A percentile compares a stretch with the other conserved stretches of the same genome.
Conservation (phyloP, 805 yeast species). For the Candida ipomoeae region DNA sequence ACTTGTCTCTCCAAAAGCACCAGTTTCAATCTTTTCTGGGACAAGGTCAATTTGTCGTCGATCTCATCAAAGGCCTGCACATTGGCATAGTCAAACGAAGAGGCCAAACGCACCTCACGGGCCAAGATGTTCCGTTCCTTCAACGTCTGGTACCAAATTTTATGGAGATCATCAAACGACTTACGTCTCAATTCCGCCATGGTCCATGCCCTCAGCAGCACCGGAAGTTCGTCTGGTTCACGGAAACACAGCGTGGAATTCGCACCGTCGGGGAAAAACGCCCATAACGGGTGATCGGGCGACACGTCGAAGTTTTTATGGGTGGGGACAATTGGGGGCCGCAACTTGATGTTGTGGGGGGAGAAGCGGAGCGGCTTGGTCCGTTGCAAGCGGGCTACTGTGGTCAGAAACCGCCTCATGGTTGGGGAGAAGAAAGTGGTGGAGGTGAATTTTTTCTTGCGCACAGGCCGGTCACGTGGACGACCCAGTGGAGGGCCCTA, state of each 20-base stretch:
- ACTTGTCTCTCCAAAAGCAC: constrained; percentile 83
- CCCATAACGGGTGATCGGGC: constrained; percentile 93
- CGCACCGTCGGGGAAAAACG: constrained; percentile 59
- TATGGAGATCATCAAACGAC: constrained; percentile 86
- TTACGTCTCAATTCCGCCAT: constrained; percentile 86
- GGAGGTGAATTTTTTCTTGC: not conserved
- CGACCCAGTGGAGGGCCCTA: too few species aligned
- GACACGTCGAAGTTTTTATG: constrained; percentile 64
- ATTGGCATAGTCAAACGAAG: constrained; percentile 21
- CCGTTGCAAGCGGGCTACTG: constrained; percentile 11
- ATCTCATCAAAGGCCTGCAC: constrained; percentile 39
- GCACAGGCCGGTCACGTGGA: not conserved
- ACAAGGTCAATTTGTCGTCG: constrained; percentile 33
- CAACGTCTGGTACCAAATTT: constrained; percentile 82
- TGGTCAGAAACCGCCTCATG: constrained; percentile 8
- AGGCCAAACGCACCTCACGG: constrained; percentile 66
- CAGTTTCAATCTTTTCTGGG: constrained; percentile 63
- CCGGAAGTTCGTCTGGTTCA: constrained; percentile 46
- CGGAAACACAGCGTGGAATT: constrained; percentile 58
- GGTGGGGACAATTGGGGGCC: constrained; percentile 84
- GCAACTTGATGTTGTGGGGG: constrained; percentile 46
- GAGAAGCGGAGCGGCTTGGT: constrained; percentile 20
- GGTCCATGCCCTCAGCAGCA: constrained; percentile 74
- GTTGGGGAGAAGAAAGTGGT: not conserved
- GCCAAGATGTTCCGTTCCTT: constrained; percentile 77